These are phyloP conservation scores for Euphrasia confusa DNA, from an alignment of 257 asterid genomes.

Conservation along the genomic window DNA sequence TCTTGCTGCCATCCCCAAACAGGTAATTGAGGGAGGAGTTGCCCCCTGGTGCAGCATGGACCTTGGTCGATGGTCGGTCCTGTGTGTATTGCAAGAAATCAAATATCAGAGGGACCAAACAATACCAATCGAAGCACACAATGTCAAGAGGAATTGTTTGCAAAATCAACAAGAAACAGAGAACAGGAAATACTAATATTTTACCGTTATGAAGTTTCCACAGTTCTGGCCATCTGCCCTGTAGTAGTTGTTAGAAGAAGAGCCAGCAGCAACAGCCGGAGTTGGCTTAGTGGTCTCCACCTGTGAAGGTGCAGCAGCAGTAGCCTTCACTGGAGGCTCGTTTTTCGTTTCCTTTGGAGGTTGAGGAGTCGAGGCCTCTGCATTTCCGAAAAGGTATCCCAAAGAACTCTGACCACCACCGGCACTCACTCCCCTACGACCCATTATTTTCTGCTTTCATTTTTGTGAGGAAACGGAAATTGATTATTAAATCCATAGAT, in stretches of 20 bases:
- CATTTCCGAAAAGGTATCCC: background rate
- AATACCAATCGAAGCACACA: too few relatives aligned
- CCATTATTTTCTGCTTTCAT: background rate
- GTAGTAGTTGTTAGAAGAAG: conserved; percentile 2
- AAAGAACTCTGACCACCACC: background rate
- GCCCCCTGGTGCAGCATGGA: conserved; percentile 88
- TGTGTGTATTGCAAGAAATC: conserved; percentile 10
- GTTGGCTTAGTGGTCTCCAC: background rate
- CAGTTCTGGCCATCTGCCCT: conserved; percentile 8
- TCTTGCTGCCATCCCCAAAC: conserved; percentile 38
- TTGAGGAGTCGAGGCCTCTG: background rate
- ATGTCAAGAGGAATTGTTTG: too few relatives aligned
- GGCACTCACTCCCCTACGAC: background rate
- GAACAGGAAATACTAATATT: too few relatives aligned
- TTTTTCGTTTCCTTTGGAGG: background rate
- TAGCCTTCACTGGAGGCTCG: conserved; percentile 2
- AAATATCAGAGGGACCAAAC: too few relatives aligned
- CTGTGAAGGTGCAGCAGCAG: background rate
- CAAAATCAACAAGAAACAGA: too few relatives aligned
- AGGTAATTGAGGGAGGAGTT: conserved; percentile 64
- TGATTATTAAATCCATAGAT: too few relatives aligned
- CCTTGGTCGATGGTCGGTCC: conserved; percentile 87
- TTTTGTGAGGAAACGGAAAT: background rate
- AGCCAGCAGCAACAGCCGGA: background rate
- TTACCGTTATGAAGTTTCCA: background rate